Evolutionary conservation across 805 yeast species (phyloP).

Genomic region (Isabelozyma pseudorhagii): DNA sequence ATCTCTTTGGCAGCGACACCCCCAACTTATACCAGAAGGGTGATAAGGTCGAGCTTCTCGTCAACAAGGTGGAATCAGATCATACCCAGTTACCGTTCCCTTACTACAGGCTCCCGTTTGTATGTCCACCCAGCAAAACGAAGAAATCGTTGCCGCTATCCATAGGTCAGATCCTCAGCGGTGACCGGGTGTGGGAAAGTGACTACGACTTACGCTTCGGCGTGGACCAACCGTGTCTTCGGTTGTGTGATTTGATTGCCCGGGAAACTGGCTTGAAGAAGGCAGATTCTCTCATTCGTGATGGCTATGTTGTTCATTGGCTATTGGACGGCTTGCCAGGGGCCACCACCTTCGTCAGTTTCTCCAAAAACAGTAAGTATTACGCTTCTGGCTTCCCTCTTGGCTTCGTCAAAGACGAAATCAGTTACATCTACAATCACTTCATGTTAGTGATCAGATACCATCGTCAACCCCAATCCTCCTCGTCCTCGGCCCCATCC

Average conservation of each 20-base stretch:
- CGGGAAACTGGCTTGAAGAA: slow-evolving; percentile 46
- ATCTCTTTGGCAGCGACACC: slow-evolving; percentile 5
- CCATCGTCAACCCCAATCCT: slow-evolving; percentile 44
- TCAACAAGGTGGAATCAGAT: slow-evolving; percentile 78
- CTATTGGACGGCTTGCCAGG: slow-evolving; percentile 80
- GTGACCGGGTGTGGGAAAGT: slow-evolving; percentile 77
- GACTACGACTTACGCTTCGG: slow-evolving; percentile 65
- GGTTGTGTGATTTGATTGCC: slow-evolving; percentile 67
- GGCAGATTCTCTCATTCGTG: slow-evolving; percentile 59
- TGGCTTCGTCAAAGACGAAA: slow-evolving; percentile 62
- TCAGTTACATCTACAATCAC: slow-evolving; percentile 69
- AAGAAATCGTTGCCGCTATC: slow-evolving; percentile 56
- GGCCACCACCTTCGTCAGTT: slow-evolving; percentile 73
- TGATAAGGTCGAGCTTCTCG: slow-evolving; percentile 64
- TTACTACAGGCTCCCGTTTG: slow-evolving; percentile 74
- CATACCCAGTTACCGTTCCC: slow-evolving; percentile 73
- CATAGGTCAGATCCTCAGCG: slow-evolving; percentile 72
- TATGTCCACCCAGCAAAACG: slow-evolving; percentile 60
- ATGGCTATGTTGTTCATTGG: slow-evolving; percentile 83
- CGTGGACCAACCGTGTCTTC: slow-evolving; percentile 60
- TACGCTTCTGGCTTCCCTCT: slow-evolving; percentile 86
- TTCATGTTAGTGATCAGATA: slow-evolving; percentile 76
- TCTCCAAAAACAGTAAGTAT: slow-evolving; percentile 57
- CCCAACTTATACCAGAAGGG: slow-evolving; percentile 43
- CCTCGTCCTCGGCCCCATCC: slow-evolving; percentile 17